These are phyloP conservation scores for Pyropia yezoensis DNA, from an alignment of 23 red algal genomes.

Conservation along the genomic window DNA sequence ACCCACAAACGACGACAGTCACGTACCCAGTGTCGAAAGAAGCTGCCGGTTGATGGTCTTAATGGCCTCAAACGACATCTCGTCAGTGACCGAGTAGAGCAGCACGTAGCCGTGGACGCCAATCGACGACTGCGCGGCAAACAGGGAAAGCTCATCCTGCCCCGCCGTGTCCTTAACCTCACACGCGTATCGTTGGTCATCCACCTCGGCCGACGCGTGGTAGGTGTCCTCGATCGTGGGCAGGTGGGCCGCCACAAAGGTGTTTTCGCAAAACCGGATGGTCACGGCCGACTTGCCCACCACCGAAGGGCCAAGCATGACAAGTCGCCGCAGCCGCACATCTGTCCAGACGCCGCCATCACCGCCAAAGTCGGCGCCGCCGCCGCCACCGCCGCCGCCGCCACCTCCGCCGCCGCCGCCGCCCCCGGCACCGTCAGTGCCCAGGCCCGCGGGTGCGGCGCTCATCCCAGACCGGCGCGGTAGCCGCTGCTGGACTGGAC, in stretches of 20 bases:
- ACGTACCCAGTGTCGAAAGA: constrained; percentile 36
- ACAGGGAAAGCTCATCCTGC: constrained; percentile 81
- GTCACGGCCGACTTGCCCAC: constrained; percentile 83
- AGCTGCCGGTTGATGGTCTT: constrained; percentile 67
- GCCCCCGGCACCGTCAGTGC: no score
- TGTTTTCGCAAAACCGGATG: constrained; percentile 59
- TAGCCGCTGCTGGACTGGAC: no score
- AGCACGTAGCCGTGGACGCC: constrained; percentile 88
- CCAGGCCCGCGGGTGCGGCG: no score
- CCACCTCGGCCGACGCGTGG: constrained; percentile 21
- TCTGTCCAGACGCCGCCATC: no score
- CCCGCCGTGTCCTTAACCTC: constrained; percentile 81
- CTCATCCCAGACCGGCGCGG: no score
- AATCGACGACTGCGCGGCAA: constrained; percentile 73
- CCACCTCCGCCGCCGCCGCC: no score
- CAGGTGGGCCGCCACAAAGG: constrained; percentile 71
- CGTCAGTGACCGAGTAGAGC: constrained; percentile 65
- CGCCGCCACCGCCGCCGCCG: no score
- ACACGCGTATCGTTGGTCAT: constrained; percentile 49
- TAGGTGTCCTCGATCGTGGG: constrained; percentile 90
- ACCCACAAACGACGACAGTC: no score
- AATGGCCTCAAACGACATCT: constrained; percentile 57
- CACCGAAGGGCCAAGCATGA: constrained; percentile 63
- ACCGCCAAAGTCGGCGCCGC: no score
- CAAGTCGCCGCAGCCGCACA: constrained; percentile 26